Evolutionary conservation across 1,139 yeast genomes (phyloP).

Genomic region (Pichia terricola): DNA sequence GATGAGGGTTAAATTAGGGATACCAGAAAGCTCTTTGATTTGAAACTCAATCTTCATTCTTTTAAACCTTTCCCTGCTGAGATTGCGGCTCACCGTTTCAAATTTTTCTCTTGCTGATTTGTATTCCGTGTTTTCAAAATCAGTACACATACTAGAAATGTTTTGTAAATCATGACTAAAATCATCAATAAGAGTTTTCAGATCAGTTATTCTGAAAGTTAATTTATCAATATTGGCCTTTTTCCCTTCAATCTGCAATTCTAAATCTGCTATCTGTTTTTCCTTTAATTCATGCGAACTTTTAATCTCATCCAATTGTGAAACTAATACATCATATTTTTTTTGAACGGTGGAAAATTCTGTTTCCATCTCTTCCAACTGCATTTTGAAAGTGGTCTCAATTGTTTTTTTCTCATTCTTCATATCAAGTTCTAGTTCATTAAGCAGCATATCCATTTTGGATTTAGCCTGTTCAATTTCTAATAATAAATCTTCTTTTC

Average conservation of each 20-base stretch:
- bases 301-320: neutral
- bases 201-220: conserved; percentile 1
- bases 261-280: neutral
- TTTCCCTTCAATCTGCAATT: neutral
- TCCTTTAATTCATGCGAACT: neutral
- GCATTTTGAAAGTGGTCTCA: neutral
- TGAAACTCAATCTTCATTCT: conserved; percentile 11
- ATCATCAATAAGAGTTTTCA: conserved; percentile 3
- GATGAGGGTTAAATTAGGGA: conserved; percentile 4
- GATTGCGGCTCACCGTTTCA: neutral
- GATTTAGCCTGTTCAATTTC: conserved; percentile 5
- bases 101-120: neutral
- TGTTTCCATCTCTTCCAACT: neutral
- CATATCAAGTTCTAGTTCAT: neutral
- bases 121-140: conserved; percentile 7
- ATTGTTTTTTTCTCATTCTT: neutral
- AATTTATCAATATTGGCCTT: neutral
- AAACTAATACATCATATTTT: too few relatives aligned
- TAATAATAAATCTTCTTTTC: conserved; percentile 1
- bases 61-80: conserved; percentile 4
- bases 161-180: conserved; percentile 4
- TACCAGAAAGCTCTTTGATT: conserved; percentile 10
- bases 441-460: neutral
- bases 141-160: conserved; percentile 2
- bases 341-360: too few relatives aligned